Evolutionary conservation across 2,329 filamentous ascomycete genomes (phyloP), one percentile per base, ranked within the genome.

Genomic region (Venturia effusa): DNA sequence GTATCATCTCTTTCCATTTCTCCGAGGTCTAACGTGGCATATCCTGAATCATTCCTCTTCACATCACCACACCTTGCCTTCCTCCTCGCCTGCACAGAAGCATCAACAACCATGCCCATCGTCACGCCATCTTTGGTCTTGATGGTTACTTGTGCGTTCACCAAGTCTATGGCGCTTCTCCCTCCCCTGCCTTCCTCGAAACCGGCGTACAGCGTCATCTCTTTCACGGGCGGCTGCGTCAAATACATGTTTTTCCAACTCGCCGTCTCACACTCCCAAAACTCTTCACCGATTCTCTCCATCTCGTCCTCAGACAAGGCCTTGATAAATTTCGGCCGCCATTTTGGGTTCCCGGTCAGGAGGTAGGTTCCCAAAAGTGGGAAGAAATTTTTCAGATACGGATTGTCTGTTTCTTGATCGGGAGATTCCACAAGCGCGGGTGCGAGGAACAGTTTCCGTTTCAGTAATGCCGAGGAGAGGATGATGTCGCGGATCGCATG

Each of bases 81-180:
- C 27, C 48, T 57, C 34, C 48, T 45, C 4, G 61, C 61, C 34
- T 63, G 37, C 10, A 40, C 22, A n/a, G 41, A 45, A 40, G 61
- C 61, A 40, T 63, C 61, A 15, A 59, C 34, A 5, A 63, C 51
- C 61, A 63, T 63, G 24, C 61, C 48, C 51, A 63, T 63, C 13
- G 61, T 63, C n/a, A 63, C 51, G 17, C 61, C 61, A n/a, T 32
- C 34, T 8, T 34, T 37, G 37, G 32, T 13, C 34, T 63, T 63
- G 17, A 63, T 51, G 30, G 34, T 19, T 4, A 63, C 61, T 13
- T 45, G 45, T 8, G 61, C 61, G 32, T 63, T 57, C 22, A 63
- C 51, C 27, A 63, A 40, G 7, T 63, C 61, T 22, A 24, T 24
- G 8, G 41, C 48, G 11, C 34, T 48, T 27, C 32, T 22, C 59